These are phyloP conservation scores for Cyberlindnera mississippiensis DNA, from an alignment of 805 yeast species.

Conservation along the genomic window DNA sequence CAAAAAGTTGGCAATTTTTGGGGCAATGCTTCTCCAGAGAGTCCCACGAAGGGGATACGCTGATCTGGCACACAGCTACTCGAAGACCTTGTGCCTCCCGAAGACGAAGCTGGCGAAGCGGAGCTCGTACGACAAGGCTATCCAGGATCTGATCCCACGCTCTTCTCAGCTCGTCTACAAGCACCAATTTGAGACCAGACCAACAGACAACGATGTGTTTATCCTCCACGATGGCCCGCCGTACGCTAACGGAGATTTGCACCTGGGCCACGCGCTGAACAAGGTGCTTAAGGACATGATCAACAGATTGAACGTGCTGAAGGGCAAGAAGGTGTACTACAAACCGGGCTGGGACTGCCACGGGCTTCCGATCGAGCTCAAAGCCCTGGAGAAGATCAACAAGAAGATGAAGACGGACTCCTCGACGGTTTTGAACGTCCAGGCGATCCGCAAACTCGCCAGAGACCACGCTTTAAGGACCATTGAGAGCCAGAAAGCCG, in stretches of 20 bases:
- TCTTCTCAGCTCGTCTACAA: constrained; percentile 58
- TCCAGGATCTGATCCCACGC: constrained; percentile 42
- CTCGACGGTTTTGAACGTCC: constrained; percentile 34
- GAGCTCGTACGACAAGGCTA: constrained; percentile 43
- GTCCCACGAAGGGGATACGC: constrained; percentile 7
- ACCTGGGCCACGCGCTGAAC: constrained; percentile 88
- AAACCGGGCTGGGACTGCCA: constrained; percentile 99
- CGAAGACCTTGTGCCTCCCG: constrained; percentile 46
- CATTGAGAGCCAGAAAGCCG: constrained; percentile 55
- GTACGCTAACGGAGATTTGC: constrained; percentile 93
- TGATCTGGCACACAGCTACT: constrained; percentile 24
- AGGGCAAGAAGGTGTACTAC: constrained; percentile 62
- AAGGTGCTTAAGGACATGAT: constrained; percentile 86
- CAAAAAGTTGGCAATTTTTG: background rate
- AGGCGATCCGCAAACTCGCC: constrained; percentile 66
- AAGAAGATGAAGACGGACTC: constrained; percentile 33
- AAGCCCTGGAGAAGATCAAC: constrained; percentile 55
- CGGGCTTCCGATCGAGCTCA: constrained; percentile 93
- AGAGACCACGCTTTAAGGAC: constrained; percentile 64
- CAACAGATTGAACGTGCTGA: constrained; percentile 60
- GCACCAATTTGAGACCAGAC: constrained; percentile 46
- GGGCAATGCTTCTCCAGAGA: background rate
- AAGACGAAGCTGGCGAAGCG: constrained; percentile 62
- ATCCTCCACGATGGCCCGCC: constrained; percentile 97
- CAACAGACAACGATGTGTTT: constrained; percentile 41